phyloP scores from a whole-genome alignment of 176 grass and related monocot genomes.

The Elaeis guineensis region DNA sequence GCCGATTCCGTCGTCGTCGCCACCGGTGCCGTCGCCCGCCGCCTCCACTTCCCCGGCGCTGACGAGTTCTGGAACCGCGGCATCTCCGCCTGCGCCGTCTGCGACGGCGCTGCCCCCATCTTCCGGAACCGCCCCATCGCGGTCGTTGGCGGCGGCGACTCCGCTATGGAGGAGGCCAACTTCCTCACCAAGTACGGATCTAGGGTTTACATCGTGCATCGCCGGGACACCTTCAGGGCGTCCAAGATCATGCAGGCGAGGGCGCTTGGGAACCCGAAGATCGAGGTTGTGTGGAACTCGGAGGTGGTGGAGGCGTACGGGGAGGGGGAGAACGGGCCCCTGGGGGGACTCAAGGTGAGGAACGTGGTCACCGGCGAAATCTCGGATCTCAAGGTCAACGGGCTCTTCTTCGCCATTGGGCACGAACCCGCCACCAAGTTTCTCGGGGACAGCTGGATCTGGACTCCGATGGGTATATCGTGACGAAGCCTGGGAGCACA shows the following conservation, averaged over 20 bases:
- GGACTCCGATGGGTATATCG: constrained; percentile 68
- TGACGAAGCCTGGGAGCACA: constrained; percentile 61
- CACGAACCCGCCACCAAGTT: constrained; percentile 95
- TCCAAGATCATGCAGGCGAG: constrained; percentile 98
- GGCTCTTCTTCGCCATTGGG: constrained; percentile 88
- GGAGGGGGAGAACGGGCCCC: constrained; percentile 24
- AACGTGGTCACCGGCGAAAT: constrained; percentile 51
- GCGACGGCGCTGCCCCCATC: constrained; percentile 88
- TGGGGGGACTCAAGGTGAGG: constrained; percentile 73
- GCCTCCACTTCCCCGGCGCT: constrained; percentile 65
- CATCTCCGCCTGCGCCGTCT: constrained; percentile 95
- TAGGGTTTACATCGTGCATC: constrained; percentile 81
- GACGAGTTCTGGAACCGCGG: constrained; percentile 85
- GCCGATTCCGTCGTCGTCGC: constrained; percentile 76
- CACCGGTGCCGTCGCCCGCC: constrained; percentile 75
- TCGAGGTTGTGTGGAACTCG: constrained; percentile 75
- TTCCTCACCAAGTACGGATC: constrained; percentile 98
- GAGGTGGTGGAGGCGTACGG: constrained; percentile 82
- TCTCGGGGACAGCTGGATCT: constrained; percentile 83
- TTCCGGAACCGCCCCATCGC: constrained; percentile 82
- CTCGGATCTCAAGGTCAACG: constrained; percentile 57
- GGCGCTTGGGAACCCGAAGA: constrained; percentile 74
- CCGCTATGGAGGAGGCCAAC: constrained; percentile 98
- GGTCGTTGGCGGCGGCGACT: constrained; percentile 85
- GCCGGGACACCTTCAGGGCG: constrained; percentile 72